These are phyloP conservation scores for Rutstroemia sp. DNA, from an alignment of 2,329 filamentous ascomycete genomes.

Conservation along the genomic window DNA sequence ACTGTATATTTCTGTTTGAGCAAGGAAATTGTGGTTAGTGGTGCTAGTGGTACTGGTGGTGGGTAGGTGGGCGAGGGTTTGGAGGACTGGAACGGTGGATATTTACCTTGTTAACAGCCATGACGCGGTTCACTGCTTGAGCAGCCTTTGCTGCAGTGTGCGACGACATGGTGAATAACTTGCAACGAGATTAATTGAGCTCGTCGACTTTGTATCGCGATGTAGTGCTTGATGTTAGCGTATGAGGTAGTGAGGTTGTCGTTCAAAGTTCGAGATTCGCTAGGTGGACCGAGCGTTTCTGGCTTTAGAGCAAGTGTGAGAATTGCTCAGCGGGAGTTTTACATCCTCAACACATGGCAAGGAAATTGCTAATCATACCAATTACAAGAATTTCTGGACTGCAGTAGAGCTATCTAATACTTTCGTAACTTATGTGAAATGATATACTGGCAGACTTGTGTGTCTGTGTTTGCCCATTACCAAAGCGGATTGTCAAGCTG, in stretches of 20 bases:
- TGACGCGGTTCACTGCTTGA: conserved; percentile 46
- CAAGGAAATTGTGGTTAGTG: conserved; percentile 17
- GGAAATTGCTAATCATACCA: no score
- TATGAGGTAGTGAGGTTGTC: background rate
- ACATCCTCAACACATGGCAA: no score
- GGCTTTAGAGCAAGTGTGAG: background rate
- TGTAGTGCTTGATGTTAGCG: background rate
- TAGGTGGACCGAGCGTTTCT: background rate
- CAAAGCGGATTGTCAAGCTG: background rate
- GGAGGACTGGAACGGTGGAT: conserved; percentile 4
- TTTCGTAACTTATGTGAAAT: no score
- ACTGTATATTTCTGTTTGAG: conserved; percentile 85
- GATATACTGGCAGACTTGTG: no score
- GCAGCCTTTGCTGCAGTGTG: conserved; percentile 47
- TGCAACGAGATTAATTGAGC: conserved; percentile 21
- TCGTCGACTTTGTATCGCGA: conserved; percentile 11
- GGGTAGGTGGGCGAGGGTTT: background rate
- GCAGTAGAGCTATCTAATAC: no score
- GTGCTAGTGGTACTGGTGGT: conserved; percentile 3
- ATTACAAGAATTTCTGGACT: no score
- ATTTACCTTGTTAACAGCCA: conserved; percentile 53
- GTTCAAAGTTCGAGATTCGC: background rate
- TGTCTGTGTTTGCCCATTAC: no score
- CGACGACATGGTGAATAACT: conserved; percentile 37
- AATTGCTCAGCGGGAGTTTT: no score